phyloP scores from a whole-genome alignment of 129 eudicot species.

The Centaurea solstitialis region DNA sequence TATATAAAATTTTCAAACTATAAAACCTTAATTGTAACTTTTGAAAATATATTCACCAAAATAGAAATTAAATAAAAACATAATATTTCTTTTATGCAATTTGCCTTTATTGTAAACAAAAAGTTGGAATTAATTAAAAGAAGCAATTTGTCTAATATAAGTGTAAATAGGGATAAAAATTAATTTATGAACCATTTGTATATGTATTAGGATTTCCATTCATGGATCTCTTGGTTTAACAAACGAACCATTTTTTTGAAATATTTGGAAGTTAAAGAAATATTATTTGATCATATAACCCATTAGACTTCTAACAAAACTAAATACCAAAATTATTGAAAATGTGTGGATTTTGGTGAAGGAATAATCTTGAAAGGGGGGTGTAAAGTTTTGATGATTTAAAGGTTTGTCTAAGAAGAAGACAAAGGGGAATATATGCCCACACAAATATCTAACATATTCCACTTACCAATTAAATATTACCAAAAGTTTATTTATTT shows the following conservation, averaged over 20 bases:
- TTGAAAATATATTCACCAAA: neutral
- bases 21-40: neutral
- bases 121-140: neutral
- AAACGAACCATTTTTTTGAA: neutral
- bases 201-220: neutral
- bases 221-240: neutral
- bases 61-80: neutral
- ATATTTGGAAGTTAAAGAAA: neutral
- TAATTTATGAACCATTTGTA: neutral
- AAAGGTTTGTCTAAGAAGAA: slow-evolving; percentile 29
- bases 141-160: neutral
- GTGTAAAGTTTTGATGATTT: slow-evolving; percentile 19
- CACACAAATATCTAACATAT: slow-evolving; percentile 13
- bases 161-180: neutral
- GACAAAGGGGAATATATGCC: slow-evolving; percentile 22
- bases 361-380: neutral
- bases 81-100: neutral
- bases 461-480: slow-evolving; percentile 14
- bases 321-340: neutral
- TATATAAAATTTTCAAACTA: neutral
- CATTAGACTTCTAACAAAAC: neutral
- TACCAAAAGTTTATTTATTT: slow-evolving; percentile 3
- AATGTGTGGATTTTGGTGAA: neutral
- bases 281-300: neutral
- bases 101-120: neutral